Base-by-base conservation (phyloP, 1,139 yeast genomes). In the Entelexis paramagnoliae region DNA sequence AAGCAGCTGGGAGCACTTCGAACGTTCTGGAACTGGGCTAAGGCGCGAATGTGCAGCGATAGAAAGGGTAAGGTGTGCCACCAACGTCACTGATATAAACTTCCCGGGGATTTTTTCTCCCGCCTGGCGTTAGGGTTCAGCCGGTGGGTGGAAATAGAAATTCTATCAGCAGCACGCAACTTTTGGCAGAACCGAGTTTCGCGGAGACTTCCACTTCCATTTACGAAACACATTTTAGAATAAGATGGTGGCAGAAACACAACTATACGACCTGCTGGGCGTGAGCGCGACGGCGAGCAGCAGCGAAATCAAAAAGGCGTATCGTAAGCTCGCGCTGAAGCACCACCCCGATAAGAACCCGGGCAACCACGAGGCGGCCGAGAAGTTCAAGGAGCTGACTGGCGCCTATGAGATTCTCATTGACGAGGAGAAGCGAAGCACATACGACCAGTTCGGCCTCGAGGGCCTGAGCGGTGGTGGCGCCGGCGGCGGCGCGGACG, bases 291-390 rank as follows among this genome's bases (percentile, higher is more conserved):
- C 75, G 51, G 96, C 96, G 40, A 72, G 80, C 30, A 96, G 85
- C 51, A 70, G 78, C 45, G 95, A 89, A 69, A 81, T 91, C 68
- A 91, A 89, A 71, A 91, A 91, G 69, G 96, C 96, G 20, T 91
- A 91, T 73, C 82, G 97, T 75, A 80, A 85, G 63, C 79, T 86
- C 48, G 98, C 98, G 22, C 77, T 91, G 65, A 89, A 85, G 66
- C 84, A 80, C 72, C 98, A 91, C 68, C 98, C 98, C 56, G 98
- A 91, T 72, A 91, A 91, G 76, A 82, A 83, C 66, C 82, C 83
- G 53, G 76, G 78, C 47, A 84, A 88, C 53, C 95, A 85, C 65
- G 81, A 78, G 61, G 97, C 96, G 36, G 95, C 96, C 52, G 98
- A 91, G 67, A 89, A 87, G 72, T 89, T 89, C 71, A 89, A 89